Base-by-base conservation (phyloP, 305 asterid genomes). In the Solanum aculeatissimum region DNA sequence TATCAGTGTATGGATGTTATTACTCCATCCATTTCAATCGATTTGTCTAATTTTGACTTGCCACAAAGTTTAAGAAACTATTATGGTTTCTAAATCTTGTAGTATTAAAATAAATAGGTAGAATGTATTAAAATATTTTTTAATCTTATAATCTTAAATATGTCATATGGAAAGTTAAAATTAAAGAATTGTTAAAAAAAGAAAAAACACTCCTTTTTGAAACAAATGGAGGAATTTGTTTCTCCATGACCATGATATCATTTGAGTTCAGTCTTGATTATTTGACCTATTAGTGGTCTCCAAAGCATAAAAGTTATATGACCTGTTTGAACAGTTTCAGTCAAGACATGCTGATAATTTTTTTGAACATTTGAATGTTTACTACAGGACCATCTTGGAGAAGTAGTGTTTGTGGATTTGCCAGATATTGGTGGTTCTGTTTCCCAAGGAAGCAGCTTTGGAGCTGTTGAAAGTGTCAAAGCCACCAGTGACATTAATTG, bases 391-490 rank as follows among this genome's bases (percentile, higher is more conserved):
- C 98, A 94, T 86, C 89, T 95, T 29, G 99, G 98, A 84, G 99
- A 95, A 89, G 90, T 95, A 51, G 99, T 95, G 91, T 94, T 90
- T 84, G 97, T 95, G 87, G 99, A 95, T 84, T 85, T 95, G 81
- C 99, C 99, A 21, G 98, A 93, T 8, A 43, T 84, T 2, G 97
- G 98, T 14, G 91, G 88, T 69, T 19, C 89, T 23, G 97, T 91
- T 80, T 53, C 87, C 2, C 88, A 89, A 58, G 95, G 93, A 18
- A 81, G 35, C 25, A 77, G 92, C 63, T 94, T 95, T 51, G 97
- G 97, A 55, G 92, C 91, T 23, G 99, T 94, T 4, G 99, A 95
- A 89, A 95, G 99, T 91, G 99, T 95, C 8, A 95, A 95, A 88
- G 99, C 98, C 82, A 92, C 97, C 3, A 95, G 99, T 82, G 99